Base-by-base conservation (phyloP, 1,139 yeast species). In the Diutina catenulata region DNA sequence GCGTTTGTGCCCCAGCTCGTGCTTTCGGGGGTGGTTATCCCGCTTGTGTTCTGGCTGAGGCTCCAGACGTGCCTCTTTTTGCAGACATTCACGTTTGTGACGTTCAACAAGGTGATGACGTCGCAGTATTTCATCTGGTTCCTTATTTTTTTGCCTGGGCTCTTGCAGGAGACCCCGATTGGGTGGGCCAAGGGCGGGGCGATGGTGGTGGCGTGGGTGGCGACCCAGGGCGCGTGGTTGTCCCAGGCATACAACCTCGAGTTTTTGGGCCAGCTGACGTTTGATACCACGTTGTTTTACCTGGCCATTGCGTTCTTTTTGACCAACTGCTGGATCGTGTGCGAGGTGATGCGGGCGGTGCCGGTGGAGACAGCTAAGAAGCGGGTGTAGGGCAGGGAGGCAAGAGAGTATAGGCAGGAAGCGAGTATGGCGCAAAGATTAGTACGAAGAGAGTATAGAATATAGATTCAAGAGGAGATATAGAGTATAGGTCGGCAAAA, bases 51-150 rank as follows among this genome's bases (percentile, higher is more conserved):
- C 55, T 65, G 47, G 70, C 63, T 52, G 14, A 74, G 77, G 42
- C 51, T 81, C 22, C 56, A 76, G n/a, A 69, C 80, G 32, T 72
- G 87, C 16, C 56, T 86, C 45, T 84, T 88, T 51, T 55, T 87
- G n/a, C 97, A 88, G 57, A 91, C 98, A 1, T 80, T 86, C 56
- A 72, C 86, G 22, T 91, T 91, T 60, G 95, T 88, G 26, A 69
- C 93, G 2, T 86, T 80, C 60, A 91, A 91, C 62, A 91, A 91
- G 58, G 97, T 91, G 26, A 82, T 94, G 50, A 91, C 98, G 0
- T 84, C 95, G 1, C 93, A 80, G 51, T 91, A 91, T 56, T 91
- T 91, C 56, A 76, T 88, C 47, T 91, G 98, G 96, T 87, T 80
- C 54, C 62, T 91, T 51, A 84, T 87, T 13, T 74, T 87, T 47